Conservation (phyloP, 352 stramenopile genomes). For the Phytophthora sansomeana region DNA sequence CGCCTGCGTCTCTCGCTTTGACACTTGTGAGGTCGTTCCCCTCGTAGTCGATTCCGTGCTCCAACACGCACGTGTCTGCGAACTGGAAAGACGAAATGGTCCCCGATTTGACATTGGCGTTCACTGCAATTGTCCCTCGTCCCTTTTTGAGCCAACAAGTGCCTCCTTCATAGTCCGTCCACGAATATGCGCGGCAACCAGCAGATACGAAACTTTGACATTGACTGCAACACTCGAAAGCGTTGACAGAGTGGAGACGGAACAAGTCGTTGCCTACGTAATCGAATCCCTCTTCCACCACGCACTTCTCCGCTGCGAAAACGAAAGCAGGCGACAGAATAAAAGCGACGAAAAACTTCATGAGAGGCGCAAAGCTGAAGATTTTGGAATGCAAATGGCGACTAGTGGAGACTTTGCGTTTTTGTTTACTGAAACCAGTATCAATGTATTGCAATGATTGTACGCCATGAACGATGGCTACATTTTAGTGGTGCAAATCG, state of each 20-base stretch:
- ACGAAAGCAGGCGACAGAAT: background rate
- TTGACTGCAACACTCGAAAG: constrained; percentile 37
- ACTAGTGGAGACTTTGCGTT: constrained; percentile 1
- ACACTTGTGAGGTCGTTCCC: constrained; percentile 35
- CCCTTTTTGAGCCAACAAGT: constrained; percentile 70
- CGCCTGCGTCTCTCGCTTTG: constrained; percentile 8
- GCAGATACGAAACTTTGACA: constrained; percentile 19
- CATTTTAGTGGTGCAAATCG: too few relatives aligned
- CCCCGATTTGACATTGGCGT: constrained; percentile 34
- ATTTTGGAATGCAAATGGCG: constrained; percentile 12
- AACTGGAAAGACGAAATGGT: constrained; percentile 26
- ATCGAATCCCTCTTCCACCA: constrained; percentile 40
- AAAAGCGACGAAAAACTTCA: constrained; percentile 3
- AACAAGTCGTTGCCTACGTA: constrained; percentile 49
- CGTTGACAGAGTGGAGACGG: constrained; percentile 5
- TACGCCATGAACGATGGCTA: background rate
- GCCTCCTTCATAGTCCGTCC: constrained; percentile 50
- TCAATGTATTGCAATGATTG: constrained; percentile 13
- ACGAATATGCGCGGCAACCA: constrained; percentile 55
- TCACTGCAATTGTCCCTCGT: constrained; percentile 32
- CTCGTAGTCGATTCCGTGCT: constrained; percentile 37
- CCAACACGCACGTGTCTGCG: constrained; percentile 25
- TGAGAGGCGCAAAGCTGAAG: background rate
- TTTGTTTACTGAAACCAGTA: background rate
- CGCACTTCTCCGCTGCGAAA: constrained; percentile 15